phyloP scores from a whole-genome alignment of 345 rosid genomes.

The Eucalyptus melliodora region DNA sequence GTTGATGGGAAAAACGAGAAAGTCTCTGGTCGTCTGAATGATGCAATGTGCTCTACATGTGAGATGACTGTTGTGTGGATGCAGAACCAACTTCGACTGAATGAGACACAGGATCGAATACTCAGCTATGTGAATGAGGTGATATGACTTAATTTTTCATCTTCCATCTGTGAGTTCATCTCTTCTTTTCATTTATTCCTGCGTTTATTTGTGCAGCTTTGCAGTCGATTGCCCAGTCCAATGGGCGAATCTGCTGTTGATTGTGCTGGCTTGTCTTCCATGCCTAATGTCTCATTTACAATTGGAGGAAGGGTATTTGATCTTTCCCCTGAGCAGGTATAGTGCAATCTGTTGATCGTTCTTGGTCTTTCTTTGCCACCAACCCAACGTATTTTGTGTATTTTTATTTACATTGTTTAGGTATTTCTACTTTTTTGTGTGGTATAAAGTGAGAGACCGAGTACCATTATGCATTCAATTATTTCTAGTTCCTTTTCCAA shows the following conservation, averaged over 20 bases:
- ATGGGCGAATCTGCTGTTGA: slow-evolving; percentile 69
- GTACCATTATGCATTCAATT: background rate
- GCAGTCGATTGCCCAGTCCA: slow-evolving; percentile 60
- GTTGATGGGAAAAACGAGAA: slow-evolving; percentile 17
- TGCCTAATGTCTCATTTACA: slow-evolving; percentile 58
- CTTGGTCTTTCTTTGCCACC: background rate
- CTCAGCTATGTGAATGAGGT: slow-evolving; percentile 45
- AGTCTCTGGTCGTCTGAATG: slow-evolving; percentile 9
- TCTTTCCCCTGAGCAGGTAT: slow-evolving; percentile 55
- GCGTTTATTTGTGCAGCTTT: slow-evolving; percentile 20
- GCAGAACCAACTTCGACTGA: slow-evolving; percentile 47
- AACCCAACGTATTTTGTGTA: background rate
- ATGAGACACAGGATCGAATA: slow-evolving; percentile 37
- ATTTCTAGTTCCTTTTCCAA: background rate
- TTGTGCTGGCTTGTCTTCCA: slow-evolving; percentile 29
- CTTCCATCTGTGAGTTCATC: background rate
- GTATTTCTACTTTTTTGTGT: background rate
- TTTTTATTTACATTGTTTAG: background rate
- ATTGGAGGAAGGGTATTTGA: slow-evolving; percentile 45
- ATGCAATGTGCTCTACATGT: slow-evolving; percentile 49
- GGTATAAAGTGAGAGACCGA: background rate
- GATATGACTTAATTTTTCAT: background rate
- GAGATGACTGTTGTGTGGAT: slow-evolving; percentile 68
- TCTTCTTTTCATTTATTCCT: background rate
- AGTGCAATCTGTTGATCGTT: background rate